Conservation (phyloP, 352 stramenopile species). For the Pythium rishiriense region DNA sequence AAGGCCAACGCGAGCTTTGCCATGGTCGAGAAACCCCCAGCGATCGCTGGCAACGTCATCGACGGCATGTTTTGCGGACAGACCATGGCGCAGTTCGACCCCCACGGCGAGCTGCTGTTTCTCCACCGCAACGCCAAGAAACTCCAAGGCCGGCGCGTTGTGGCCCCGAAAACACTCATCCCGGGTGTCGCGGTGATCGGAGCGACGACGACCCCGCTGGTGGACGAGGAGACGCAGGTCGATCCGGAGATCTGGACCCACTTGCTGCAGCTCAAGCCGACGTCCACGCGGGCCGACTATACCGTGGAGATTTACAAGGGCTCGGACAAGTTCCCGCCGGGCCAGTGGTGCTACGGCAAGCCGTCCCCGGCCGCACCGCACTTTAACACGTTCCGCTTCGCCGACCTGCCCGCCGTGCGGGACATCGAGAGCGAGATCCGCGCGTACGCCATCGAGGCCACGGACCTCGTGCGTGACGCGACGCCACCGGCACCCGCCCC, state of each 20-base stretch:
- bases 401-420: slow-evolving; percentile 14
- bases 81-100: slow-evolving; percentile 76
- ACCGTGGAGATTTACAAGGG: slow-evolving; percentile 52
- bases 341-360: slow-evolving; percentile 63
- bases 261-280: slow-evolving; percentile 59
- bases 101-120: slow-evolving; percentile 55
- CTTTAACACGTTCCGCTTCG: slow-evolving; percentile 26
- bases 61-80: slow-evolving; percentile 64
- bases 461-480: slow-evolving; percentile 11
- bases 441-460: slow-evolving; percentile 24
- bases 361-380: slow-evolving; percentile 29
- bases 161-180: background rate
- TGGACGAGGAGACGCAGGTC: slow-evolving; percentile 7
- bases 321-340: slow-evolving; percentile 33
- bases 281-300: slow-evolving; percentile 41
- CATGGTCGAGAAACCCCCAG: slow-evolving; percentile 61
- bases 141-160: slow-evolving; percentile 42
- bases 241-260: slow-evolving; percentile 71
- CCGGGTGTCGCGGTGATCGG: background rate
- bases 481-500: no score
- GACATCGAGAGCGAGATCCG: slow-evolving; percentile 27
- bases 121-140: slow-evolving; percentile 77
- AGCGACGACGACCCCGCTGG: background rate
- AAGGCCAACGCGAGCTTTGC: slow-evolving; percentile 59
- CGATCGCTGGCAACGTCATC: slow-evolving; percentile 36